Evolutionary conservation across 2,329 filamentous ascomycete species (phyloP), one percentile per base, ranked within the genome.

Genomic region (Exophiala xenobiotica): DNA sequence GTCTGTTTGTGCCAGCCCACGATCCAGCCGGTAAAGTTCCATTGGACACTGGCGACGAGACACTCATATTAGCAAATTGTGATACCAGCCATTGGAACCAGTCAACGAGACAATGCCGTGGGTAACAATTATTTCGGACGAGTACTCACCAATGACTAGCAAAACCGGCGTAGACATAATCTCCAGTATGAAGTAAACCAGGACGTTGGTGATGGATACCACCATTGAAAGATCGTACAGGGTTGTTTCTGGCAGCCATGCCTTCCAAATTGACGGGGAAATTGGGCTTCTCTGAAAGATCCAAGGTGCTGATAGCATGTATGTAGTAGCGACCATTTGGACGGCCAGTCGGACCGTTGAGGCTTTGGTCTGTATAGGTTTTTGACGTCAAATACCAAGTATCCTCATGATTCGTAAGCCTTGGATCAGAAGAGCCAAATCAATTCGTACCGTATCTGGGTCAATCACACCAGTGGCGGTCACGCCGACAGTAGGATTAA

Each of bases 21-120:
- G 33, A 80, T 66, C 67, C 74, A 75, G 19, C 77, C 77, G 1
- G 77, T 79, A 54, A 80, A 80, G 60, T 81, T 79, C 62, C 75
- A 81, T 49, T 76, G 70, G 19, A 79, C 78, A 26, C 53, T 56
- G 20, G 18, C n/a, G 12, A 16, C n/a, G 5, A 39, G 6, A 39
- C n/a, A 6, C 16, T 20, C 6, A 2, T 39, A 9, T 39, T 11
- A 22, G 37, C 14, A 39, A 23, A 35, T 3, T 14, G 31, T 7
- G 31, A 7, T n/a, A n/a, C n/a, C n/a, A n/a, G n/a, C n/a, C n/a
- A n/a, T n/a, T n/a, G n/a, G n/a, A n/a, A n/a, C n/a, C n/a, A n/a
- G n/a, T n/a, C n/a, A n/a, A n/a, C n/a, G n/a, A n/a, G n/a, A n/a
- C n/a, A n/a, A n/a, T n/a, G n/a, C n/a, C n/a, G n/a, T n/a, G n/a